These are phyloP conservation scores for Taxillus chinensis DNA, from an alignment of 164 flowering plant genomes.

Conservation along the genomic window DNA sequence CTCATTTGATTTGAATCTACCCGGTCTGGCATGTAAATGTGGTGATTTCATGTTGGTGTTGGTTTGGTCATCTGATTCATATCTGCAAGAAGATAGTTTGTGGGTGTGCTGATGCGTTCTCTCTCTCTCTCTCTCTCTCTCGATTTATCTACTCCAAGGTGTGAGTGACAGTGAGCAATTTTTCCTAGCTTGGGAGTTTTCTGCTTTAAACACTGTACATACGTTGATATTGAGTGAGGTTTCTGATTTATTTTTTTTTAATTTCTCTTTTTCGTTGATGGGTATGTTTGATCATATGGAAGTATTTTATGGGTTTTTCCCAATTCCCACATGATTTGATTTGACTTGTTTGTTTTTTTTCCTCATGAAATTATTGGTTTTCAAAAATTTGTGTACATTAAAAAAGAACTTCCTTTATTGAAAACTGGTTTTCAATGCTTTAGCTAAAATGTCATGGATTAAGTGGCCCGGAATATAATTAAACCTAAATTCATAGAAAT, in stretches of 20 bases:
- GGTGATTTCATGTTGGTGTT: background rate
- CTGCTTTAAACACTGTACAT: background rate
- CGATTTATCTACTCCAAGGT: background rate
- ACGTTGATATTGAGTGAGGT: background rate
- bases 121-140: background rate
- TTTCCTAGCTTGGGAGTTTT: background rate
- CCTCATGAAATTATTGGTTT: too few species aligned
- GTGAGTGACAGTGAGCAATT: background rate
- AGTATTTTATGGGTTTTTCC: too few species aligned
- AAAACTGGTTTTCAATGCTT: too few species aligned
- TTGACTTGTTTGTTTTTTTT: too few species aligned
- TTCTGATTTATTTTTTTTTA: background rate
- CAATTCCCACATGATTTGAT: too few species aligned
- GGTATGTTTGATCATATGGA: too few species aligned
- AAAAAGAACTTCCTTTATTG: too few species aligned
- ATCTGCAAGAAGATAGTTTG: background rate
- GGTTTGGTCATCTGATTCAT: background rate
- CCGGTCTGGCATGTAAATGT: background rate
- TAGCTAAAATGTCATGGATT: too few species aligned
- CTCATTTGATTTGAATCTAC: background rate
- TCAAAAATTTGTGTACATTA: too few species aligned
- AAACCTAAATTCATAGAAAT: too few species aligned
- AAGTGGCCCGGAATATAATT: too few species aligned
- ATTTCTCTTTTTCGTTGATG: too few species aligned
- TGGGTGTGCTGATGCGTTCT: background rate